Evolutionary conservation across 495 filamentous ascomycete species (phyloP), one percentile per base, ranked within the genome.

Genomic region (Parmelia sp.): DNA sequence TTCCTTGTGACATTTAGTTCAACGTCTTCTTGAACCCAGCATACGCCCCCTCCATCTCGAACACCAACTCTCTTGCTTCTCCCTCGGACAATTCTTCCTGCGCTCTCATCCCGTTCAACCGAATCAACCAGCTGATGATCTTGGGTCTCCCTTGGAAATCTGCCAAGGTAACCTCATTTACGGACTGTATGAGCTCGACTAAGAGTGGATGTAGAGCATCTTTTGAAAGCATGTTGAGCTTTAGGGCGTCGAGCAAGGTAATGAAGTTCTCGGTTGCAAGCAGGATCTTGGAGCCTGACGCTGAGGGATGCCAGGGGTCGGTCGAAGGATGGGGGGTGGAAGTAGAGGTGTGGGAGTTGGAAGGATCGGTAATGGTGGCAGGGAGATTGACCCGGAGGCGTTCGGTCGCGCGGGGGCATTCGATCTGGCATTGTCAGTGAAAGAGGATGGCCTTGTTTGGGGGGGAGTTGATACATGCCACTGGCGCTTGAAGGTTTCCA

Each of bases 111-210:
- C 96, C 91, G 73, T 99, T 97, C 68, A 99, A 78, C 33, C 89
- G 85, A 70, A 99, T 99, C 69, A 99, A 80, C 95, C 95, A 99
- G 72, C 95, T 91, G 49, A 99, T 90, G 70, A 99, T 97, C 80
- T 97, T 97, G 49, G 89, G 91, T 70, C 93, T 86, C 68, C 88
- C 90, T 66, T 96, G 91, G 74, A 97, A 99, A 61, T 97, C 94
- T 47, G 83, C 80, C 69, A 92, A 90, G 19, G 93, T 96, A 65
- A 97, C 95, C 72, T 92, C 93, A 74, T 97, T 97, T 35, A 96
- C 95, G 3, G 89, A 89, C 64, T 96, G 92, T 47, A 99, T 99
- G 15, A 96, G 88, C 65, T 97, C 92, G 1, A 90, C 92, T 1
- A 97, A 81, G 2, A 97, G 79, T 23, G 95, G 95, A 70, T 99